phyloP scores from a whole-genome alignment of 176 grass and related monocot genomes.

The Hordeum marinum region DNA sequence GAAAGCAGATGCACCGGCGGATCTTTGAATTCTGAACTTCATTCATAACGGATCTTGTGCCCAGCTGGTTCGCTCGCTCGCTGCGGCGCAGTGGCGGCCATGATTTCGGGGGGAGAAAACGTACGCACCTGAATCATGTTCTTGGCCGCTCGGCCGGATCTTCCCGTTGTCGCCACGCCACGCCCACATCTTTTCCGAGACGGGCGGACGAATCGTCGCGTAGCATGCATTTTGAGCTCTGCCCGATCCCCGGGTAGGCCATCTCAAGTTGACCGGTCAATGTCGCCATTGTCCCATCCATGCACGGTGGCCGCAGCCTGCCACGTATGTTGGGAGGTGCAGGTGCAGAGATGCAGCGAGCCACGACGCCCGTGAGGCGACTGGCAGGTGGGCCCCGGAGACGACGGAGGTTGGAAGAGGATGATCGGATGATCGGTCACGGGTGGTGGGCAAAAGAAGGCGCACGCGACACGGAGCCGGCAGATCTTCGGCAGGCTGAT shows the following conservation, averaged over 20 bases:
- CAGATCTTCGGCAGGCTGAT: not conserved
- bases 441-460: not conserved
- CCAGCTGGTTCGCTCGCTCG: not conserved
- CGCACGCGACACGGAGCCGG: not conserved
- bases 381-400: no score
- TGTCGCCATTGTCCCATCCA: not conserved
- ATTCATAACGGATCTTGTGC: no score
- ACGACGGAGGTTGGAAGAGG: not conserved
- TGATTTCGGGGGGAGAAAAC: not conserved
- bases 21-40: no score
- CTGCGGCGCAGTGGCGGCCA: not conserved
- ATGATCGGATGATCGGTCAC: not conserved
- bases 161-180: not conserved
- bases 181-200: not conserved
- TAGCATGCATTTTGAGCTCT: no score
- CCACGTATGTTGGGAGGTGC: not conserved
- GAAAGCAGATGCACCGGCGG: no score
- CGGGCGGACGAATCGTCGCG: not conserved
- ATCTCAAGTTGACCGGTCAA: constrained; percentile 13
- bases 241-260: not conserved
- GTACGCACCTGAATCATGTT: not conserved
- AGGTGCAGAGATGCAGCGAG: not conserved
- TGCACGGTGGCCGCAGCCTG: not conserved
- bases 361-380: not conserved
- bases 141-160: not conserved